These are phyloP conservation scores for Colletotrichum eremochloae DNA, from an alignment of 2,329 filamentous ascomycete species.

Conservation along the genomic window DNA sequence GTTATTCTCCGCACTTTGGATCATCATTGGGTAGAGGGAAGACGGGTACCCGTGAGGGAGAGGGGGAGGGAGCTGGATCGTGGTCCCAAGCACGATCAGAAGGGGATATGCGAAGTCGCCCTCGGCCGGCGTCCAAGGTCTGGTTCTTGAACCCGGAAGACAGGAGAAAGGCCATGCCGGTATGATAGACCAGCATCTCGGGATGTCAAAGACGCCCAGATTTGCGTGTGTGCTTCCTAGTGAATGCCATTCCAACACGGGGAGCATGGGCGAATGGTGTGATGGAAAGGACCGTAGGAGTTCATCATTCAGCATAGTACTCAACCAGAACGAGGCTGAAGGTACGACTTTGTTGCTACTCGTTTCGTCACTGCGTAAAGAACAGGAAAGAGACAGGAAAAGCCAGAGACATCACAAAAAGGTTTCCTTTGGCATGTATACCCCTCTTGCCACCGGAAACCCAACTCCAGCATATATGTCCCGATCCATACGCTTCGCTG, in stretches of 20 bases:
- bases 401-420: conserved; percentile 7
- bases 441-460: neutral
- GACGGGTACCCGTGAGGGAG: neutral
- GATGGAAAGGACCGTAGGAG: neutral
- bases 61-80: neutral
- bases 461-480: conserved; percentile 30
- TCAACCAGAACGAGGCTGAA: neutral
- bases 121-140: neutral
- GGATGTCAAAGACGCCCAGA: neutral
- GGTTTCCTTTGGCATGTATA: conserved; percentile 16
- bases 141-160: neutral
- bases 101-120: neutral
- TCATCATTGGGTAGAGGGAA: conserved; percentile 4
- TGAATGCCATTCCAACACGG: neutral
- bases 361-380: conserved; percentile 37
- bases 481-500: conserved; percentile 9
- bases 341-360: conserved; percentile 16
- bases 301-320: conserved; percentile 5
- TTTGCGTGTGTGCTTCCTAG: no score
- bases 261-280: neutral
- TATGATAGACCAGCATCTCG: neutral
- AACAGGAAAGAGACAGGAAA: conserved; percentile 8
- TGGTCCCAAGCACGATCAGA: neutral
- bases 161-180: neutral
- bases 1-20: neutral